A percentile compares a stretch with the other conserved stretches of the same genome.
phyloP scores from a whole-genome alignment of 257 asterid genomes.

The Marsdenia floribunda region DNA sequence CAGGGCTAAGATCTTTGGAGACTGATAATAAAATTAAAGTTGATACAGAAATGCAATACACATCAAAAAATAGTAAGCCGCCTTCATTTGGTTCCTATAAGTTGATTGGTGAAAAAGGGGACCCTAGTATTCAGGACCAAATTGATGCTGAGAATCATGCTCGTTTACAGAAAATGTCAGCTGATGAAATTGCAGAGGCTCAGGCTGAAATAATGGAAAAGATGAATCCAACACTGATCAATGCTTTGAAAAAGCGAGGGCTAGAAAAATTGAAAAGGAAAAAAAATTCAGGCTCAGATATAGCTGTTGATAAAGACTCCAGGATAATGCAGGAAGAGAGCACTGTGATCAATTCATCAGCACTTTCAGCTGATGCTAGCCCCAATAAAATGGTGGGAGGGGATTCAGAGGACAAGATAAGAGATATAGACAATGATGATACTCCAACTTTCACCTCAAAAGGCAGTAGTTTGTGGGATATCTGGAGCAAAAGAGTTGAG shows the following conservation, averaged over 20 bases:
- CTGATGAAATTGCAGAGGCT: conserved; percentile 80
- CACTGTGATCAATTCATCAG: conserved; percentile 14
- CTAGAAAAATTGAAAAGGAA: conserved; percentile 55
- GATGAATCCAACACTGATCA: conserved; percentile 59
- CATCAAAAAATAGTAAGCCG: conserved; percentile 17
- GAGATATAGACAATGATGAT: conserved; percentile 24
- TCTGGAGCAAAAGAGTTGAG: conserved; percentile 91
- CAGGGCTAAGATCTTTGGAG: conserved; percentile 16
- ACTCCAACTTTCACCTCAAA: conserved; percentile 23
- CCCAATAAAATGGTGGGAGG: conserved; percentile 27
- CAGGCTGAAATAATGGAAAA: conserved; percentile 66
- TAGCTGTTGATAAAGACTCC: conserved; percentile 29
- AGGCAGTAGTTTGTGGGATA: conserved; percentile 52
- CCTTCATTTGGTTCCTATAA: conserved; percentile 29
- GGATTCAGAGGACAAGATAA: conserved; percentile 21
- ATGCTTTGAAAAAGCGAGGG: conserved; percentile 51
- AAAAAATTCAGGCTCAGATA: conserved; percentile 32
- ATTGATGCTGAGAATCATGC: conserved; percentile 80
- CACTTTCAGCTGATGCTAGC: conserved; percentile 24
- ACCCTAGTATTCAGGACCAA: conserved; percentile 46
- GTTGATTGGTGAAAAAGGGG: conserved; percentile 31
- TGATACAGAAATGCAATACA: conserved; percentile 20
- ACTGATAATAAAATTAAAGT: conserved; percentile 18
- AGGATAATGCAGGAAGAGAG: conserved; percentile 26
- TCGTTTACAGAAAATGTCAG: conserved; percentile 63